Conservation (phyloP, 2,329 filamentous ascomycete species). For the Capronia epimyces region DNA sequence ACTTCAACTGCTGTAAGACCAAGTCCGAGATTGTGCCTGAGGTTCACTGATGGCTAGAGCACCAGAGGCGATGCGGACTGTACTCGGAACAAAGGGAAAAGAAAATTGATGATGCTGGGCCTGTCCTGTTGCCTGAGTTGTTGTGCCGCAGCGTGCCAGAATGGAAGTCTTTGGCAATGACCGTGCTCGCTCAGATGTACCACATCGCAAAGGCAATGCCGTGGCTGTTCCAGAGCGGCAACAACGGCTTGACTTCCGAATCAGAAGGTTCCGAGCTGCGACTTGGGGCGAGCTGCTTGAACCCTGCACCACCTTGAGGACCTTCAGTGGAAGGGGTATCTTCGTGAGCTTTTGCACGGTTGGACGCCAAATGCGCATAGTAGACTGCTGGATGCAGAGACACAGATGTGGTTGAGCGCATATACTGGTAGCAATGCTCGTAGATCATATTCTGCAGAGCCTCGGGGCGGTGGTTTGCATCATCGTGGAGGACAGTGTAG, state of each 20-base stretch:
- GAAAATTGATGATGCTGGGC: neutral
- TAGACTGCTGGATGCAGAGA: slow-evolving; percentile 85
- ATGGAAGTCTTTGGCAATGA: neutral
- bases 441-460: slow-evolving; percentile 84
- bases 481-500: slow-evolving; percentile 84
- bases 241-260: slow-evolving; percentile 33
- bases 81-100: neutral
- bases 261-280: slow-evolving; percentile 29
- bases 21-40: neutral
- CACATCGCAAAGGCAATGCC: slow-evolving; percentile 35
- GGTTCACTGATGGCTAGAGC: too few species aligned
- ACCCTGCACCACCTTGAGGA: slow-evolving; percentile 38
- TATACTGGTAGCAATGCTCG: slow-evolving; percentile 90
- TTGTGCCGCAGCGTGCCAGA: neutral
- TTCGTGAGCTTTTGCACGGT: slow-evolving; percentile 73
- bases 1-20: slow-evolving; percentile 27
- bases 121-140: neutral
- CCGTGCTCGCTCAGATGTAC: slow-evolving; percentile 35
- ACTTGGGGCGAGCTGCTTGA: slow-evolving; percentile 32
- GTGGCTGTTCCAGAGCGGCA: slow-evolving; percentile 32
- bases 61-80: neutral
- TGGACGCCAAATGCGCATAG: slow-evolving; percentile 86
- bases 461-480: slow-evolving; percentile 61
- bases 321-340: slow-evolving; percentile 40
- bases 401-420: slow-evolving; percentile 84